phyloP scores from a whole-genome alignment of 1,284 basidiomycete species.

The Pascua sp. region DNA sequence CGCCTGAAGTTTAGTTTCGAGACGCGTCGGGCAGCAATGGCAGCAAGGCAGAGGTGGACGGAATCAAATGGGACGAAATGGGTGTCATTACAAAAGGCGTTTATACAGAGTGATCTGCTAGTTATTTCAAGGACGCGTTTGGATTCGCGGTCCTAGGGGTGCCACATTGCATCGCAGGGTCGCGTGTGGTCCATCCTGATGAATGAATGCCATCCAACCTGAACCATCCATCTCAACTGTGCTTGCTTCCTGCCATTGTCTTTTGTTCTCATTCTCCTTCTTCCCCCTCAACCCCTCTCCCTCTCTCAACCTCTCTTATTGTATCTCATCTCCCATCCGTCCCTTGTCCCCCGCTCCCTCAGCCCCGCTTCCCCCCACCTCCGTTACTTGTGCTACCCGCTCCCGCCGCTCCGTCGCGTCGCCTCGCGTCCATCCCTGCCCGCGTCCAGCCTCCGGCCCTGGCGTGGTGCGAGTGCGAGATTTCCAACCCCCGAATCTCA shows the following conservation, averaged over 20 bases:
- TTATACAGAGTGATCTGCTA: too few species aligned
- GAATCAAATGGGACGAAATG: constrained; percentile 18
- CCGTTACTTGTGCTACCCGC: neutral
- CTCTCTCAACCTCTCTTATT: neutral
- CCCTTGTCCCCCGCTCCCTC: neutral
- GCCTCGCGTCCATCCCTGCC: neutral
- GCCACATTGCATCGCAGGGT: too few species aligned
- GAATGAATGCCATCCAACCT: too few species aligned
- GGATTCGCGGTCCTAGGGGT: too few species aligned
- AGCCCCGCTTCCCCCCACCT: neutral
- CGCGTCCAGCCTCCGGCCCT: too few species aligned
- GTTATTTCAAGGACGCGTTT: too few species aligned
- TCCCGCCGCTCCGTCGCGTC: neutral
- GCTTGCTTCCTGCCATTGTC: neutral
- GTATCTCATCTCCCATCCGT: neutral
- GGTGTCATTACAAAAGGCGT: too few species aligned
- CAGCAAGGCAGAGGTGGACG: constrained; percentile 13
- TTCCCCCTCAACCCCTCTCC: neutral
- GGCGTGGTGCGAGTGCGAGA: neutral
- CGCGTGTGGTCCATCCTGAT: too few species aligned
- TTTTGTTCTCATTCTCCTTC: neutral
- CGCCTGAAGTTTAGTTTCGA: too few species aligned
- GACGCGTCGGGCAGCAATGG: too few species aligned
- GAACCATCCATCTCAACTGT: too few species aligned
- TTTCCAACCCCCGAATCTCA: neutral